Evolutionary conservation across 495 filamentous ascomycete genomes (phyloP), one percentile per base, ranked within the genome.

Genomic region (Polyplosphaeria fusca): DNA sequence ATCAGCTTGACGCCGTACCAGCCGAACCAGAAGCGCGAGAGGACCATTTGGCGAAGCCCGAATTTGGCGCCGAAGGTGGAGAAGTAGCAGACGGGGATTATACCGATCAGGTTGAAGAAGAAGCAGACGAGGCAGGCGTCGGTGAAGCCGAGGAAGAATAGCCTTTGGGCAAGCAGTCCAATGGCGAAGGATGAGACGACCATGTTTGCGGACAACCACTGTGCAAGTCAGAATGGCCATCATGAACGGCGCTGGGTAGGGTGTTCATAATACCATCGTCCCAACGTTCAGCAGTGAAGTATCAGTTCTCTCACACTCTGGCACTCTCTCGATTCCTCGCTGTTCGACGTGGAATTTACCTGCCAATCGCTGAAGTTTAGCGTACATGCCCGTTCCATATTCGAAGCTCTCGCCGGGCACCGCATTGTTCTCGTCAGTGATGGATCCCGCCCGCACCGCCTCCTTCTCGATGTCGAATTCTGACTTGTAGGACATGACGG

Each of bases 171-270:
- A 4, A 92, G 76, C 2, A 85, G 84, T 49, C 88, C 89, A 55
- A 94, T 83, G 27, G 88, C 87, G 63, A 94, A 92, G 13, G 87
- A 85, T 32, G 84, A 85, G 42, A 91, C 83, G 47, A 89, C 86
- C 84, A 92, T 86, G 71, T 92, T 92, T 56, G 86, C 85, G 0
- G 87, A 85, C 46, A 90, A 69, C 88, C 89, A 92, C 88, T 91
- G 66, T 30, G n/a, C 9, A 35, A 7, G n/a, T n/a, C n/a, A n/a
- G n/a, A n/a, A n/a, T n/a, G n/a, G n/a, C n/a, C n/a, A n/a, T n/a
- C n/a, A n/a, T n/a, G n/a, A n/a, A n/a, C n/a, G n/a, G n/a, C n/a
- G n/a, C n/a, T n/a, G n/a, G n/a, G n/a, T n/a, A n/a, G n/a, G n/a
- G n/a, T n/a, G n/a, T n/a, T n/a, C n/a, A 27, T 24, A 78, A 63